Conservation (phyloP, 352 stramenopile species). For the Pythium guiyangense region DNA sequence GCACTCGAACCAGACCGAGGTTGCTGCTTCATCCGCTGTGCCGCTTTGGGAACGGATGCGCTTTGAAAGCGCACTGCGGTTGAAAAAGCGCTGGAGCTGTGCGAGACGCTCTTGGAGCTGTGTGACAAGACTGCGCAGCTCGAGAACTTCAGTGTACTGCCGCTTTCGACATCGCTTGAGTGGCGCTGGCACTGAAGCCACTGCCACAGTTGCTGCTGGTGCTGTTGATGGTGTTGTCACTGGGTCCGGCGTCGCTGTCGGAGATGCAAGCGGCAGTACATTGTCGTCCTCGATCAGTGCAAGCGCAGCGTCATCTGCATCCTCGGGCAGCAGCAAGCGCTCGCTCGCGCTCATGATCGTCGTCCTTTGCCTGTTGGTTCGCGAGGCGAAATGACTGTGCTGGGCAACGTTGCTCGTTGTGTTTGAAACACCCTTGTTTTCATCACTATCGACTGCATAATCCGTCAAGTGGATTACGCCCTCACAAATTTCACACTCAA, state of each 20-base stretch:
- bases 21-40: too few species aligned
- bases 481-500: not conserved
- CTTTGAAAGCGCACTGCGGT: too few species aligned
- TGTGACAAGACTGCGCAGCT: not conserved
- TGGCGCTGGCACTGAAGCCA: not conserved
- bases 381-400: too few species aligned
- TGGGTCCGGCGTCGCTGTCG: too few species aligned
- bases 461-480: too few species aligned
- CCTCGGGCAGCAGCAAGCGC: not conserved
- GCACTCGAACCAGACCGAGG: not conserved
- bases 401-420: slow-evolving; percentile 5
- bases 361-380: not conserved
- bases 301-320: slow-evolving; percentile 8
- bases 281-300: slow-evolving; percentile 14
- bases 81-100: not conserved
- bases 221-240: too few species aligned
- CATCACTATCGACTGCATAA: too few species aligned
- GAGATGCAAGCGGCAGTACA: not conserved
- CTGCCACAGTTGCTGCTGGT: too few species aligned
- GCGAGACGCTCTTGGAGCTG: not conserved
- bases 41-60: too few species aligned
- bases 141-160: not conserved
- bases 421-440: not conserved
- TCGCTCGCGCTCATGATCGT: too few species aligned
- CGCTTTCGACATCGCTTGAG: not conserved